Conservation (phyloP, 2,329 filamentous ascomycete genomes). For the Didymella pinodella region DNA sequence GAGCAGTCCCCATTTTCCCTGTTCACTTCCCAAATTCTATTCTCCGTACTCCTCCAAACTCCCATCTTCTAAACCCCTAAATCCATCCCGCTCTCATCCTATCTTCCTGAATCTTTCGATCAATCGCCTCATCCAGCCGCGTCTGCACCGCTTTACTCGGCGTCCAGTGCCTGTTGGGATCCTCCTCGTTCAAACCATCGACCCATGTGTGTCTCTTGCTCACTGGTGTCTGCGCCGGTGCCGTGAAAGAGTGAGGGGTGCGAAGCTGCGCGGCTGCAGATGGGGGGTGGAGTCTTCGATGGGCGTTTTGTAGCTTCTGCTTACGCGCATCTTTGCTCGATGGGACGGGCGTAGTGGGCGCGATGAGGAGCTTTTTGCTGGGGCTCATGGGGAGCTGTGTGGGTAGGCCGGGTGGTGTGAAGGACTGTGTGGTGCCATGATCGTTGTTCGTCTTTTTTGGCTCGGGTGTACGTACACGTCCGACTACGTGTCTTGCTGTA, state of each 20-base stretch:
- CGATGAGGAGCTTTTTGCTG: constrained; percentile 7
- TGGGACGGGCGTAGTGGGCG: neutral
- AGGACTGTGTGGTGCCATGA: constrained; percentile 7
- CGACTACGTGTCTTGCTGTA: neutral
- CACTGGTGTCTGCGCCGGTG: neutral
- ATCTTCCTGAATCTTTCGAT: constrained; percentile 37
- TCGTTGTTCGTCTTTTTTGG: neutral
- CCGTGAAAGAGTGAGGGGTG: neutral
- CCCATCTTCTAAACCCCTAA: neutral
- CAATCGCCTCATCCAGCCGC: constrained; percentile 36
- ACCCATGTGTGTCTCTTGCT: neutral
- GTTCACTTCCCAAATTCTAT: no score
- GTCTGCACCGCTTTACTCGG: constrained; percentile 35
- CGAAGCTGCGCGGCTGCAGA: constrained; percentile 1
- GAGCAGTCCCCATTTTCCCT: no score
- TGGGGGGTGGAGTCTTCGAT: neutral
- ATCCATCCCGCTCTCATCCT: constrained; percentile 15
- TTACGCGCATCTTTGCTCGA: neutral
- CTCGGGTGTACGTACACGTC: neutral
- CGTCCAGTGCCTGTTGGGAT: constrained; percentile 29
- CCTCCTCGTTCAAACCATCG: neutral
- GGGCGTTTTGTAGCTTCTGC: neutral
- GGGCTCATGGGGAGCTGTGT: constrained; percentile 17
- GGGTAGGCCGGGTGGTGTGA: constrained; percentile 22
- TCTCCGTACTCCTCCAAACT: no score